Evolutionary conservation across 805 yeast species (phyloP).

Genomic region (Candida montana): DNA sequence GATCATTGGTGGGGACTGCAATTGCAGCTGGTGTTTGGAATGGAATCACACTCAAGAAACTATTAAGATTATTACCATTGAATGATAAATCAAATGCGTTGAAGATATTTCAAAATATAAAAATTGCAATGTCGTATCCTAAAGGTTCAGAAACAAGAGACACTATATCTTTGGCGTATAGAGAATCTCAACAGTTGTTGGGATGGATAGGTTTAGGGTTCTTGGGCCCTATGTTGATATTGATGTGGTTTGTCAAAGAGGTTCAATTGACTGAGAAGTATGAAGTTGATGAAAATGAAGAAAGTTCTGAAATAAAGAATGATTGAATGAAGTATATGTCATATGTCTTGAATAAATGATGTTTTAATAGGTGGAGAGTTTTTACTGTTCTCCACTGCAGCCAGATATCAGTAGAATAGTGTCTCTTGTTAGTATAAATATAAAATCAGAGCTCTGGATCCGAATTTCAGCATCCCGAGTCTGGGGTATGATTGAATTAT

Average conservation of each 20-base stretch:
- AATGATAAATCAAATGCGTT: conserved; percentile 17
- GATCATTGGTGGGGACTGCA: conserved; percentile 27
- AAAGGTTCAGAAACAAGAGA: conserved; percentile 24
- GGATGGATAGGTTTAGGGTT: conserved; percentile 28
- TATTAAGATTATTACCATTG: conserved; percentile 21
- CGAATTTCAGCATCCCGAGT: no score
- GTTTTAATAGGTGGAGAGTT: no score
- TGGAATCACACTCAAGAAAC: conserved; percentile 16
- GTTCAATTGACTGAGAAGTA: conserved; percentile 21
- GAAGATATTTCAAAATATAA: conserved; percentile 23
- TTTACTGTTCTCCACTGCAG: no score
- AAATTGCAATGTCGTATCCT: conserved; percentile 21
- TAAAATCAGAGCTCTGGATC: no score
- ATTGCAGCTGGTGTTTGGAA: conserved; percentile 29
- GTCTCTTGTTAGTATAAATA: no score
- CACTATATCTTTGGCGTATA: conserved; percentile 28
- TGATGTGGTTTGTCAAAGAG: conserved; percentile 26
- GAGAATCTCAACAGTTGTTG: conserved; percentile 27
- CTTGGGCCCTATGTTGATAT: conserved; percentile 23
- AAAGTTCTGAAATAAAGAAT: no score
- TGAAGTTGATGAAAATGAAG: conserved; percentile 19
- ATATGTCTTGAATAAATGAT: no score
- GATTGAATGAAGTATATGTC: no score
- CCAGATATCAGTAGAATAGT: no score
- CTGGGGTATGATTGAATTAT: no score